phyloP scores from a whole-genome alignment of 371 early-diverging fungal species.

The Nosema muscidifuracis region DNA sequence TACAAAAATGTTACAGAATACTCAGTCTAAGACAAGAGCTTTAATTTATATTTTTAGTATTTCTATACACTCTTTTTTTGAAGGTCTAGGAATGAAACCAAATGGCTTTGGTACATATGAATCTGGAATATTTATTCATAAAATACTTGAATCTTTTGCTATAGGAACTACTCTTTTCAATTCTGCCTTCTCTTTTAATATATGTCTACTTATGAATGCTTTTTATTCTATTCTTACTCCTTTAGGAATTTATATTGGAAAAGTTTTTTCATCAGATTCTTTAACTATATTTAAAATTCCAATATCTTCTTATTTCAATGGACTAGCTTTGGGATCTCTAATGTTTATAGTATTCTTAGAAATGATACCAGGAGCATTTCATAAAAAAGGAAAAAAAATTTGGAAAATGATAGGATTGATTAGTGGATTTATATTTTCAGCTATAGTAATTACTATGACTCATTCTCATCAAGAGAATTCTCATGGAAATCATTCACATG shows the following conservation, averaged over 20 bases:
- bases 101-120: constrained; percentile 42
- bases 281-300: neutral
- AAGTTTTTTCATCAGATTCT: neutral
- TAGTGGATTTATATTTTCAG: constrained; percentile 42
- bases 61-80: constrained; percentile 64
- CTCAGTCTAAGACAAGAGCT: constrained; percentile 52
- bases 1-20: constrained; percentile 50
- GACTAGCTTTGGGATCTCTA: constrained; percentile 58
- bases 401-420: constrained; percentile 27
- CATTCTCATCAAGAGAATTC: constrained; percentile 23
- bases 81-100: constrained; percentile 56
- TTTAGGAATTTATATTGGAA: constrained; percentile 53
- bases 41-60: constrained; percentile 59
- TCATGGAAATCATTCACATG: too few relatives aligned
- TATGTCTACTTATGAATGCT: constrained; percentile 36
- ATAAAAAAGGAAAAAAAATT: constrained; percentile 22
- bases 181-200: constrained; percentile 33
- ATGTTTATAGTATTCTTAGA: constrained; percentile 63
- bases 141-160: constrained; percentile 62
- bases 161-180: constrained; percentile 59
- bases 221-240: constrained; percentile 62
- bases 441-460: constrained; percentile 17
- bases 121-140: constrained; percentile 59
- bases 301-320: constrained; percentile 38
- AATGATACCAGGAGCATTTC: constrained; percentile 58